Evolutionary conservation across 441 rosid genomes (phyloP).

Genomic region (Populus hybrid): DNA sequence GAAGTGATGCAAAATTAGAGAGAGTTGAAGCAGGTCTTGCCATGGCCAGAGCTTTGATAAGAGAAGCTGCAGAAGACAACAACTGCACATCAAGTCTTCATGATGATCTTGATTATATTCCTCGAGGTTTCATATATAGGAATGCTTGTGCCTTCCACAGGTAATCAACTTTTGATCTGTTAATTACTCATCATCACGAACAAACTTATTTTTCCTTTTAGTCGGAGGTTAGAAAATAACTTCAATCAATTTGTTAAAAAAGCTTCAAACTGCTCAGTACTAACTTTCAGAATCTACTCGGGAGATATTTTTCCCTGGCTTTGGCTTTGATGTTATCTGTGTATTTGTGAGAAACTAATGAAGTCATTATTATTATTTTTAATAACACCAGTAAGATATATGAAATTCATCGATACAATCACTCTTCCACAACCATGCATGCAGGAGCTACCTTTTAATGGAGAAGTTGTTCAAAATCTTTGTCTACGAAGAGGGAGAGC

Average conservation of each 20-base stretch:
- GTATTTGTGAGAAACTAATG: no score
- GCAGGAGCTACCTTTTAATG: constrained; percentile 45
- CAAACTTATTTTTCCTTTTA: no score
- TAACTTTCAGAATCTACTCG: neutral
- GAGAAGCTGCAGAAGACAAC: constrained; percentile 15
- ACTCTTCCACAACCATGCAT: neutral
- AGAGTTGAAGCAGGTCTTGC: constrained; percentile 30
- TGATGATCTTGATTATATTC: constrained; percentile 20
- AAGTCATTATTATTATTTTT: no score
- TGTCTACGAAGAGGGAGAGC: constrained; percentile 47
- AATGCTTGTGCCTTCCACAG: constrained; percentile 34
- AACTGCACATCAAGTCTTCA: constrained; percentile 12
- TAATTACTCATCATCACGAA: neutral
- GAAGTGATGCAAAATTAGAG: constrained; percentile 7
- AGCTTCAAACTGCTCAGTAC: no score
- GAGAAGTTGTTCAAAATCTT: constrained; percentile 45
- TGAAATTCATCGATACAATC: no score
- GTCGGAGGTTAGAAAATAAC: no score
- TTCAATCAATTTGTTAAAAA: no score
- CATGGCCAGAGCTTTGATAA: constrained; percentile 32
- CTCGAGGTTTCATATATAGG: constrained; percentile 31
- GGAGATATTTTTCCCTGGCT: neutral
- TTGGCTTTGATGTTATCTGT: no score
- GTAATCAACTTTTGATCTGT: constrained; percentile 14
- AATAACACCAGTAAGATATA: no score